These are phyloP conservation scores for Aschersonia sp. DNA, from an alignment of 2,329 filamentous ascomycete genomes.

Conservation along the genomic window DNA sequence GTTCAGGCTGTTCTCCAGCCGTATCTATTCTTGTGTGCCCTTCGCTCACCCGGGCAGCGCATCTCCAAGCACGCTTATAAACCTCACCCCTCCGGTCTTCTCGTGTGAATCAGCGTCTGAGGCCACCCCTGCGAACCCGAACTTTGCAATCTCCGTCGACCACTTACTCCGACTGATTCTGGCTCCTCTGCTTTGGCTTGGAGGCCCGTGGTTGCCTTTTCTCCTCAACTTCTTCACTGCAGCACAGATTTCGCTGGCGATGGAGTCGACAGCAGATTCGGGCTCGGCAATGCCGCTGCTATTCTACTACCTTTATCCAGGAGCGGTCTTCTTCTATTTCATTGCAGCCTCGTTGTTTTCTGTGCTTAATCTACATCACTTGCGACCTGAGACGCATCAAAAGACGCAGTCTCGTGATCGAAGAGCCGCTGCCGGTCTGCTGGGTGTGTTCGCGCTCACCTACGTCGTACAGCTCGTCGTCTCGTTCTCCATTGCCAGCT, in stretches of 20 bases:
- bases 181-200: too few species aligned
- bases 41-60: too few species aligned
- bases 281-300: constrained; percentile 19
- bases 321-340: constrained; percentile 42
- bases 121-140: too few species aligned
- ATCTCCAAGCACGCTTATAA: too few species aligned
- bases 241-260: not conserved
- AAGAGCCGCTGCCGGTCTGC: constrained; percentile 22
- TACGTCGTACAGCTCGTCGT: constrained; percentile 32
- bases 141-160: too few species aligned
- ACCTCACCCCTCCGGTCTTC: too few species aligned
- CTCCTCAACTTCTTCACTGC: not conserved
- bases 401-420: constrained; percentile 8
- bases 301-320: constrained; percentile 46
- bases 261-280: constrained; percentile 2
- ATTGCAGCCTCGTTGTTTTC: constrained; percentile 33
- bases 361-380: constrained; percentile 37
- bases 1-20: too few species aligned
- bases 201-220: not conserved
- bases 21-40: too few species aligned
- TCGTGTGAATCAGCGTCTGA: too few species aligned
- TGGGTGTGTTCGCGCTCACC: constrained; percentile 27
- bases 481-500: constrained; percentile 21
- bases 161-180: too few species aligned
- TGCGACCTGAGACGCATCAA: constrained; percentile 10